Evolutionary conservation across 768 basidiomycete species (phyloP).

Genomic region (Lentinula boryana): DNA sequence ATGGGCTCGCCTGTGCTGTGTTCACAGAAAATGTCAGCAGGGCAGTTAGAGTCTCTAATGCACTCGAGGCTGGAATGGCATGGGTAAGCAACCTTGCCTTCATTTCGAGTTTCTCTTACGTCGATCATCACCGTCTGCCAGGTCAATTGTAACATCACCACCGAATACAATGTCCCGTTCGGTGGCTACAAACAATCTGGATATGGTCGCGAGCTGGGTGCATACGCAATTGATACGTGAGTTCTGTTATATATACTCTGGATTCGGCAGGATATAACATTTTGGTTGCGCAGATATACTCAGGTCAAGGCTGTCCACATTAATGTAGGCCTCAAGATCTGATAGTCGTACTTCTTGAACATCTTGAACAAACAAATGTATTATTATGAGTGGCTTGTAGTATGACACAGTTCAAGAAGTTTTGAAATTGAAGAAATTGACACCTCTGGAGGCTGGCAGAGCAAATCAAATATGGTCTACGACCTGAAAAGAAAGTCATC

Average conservation of each 20-base stretch:
- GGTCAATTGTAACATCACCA: conserved; percentile 32
- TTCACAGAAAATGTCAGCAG: conserved; percentile 41
- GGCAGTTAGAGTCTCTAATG: conserved; percentile 45
- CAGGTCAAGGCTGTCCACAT: conserved; percentile 51
- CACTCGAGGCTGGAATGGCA: conserved; percentile 60
- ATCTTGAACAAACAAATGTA: background rate
- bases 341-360: background rate
- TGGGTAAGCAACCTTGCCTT: conserved; percentile 30
- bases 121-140: conserved; percentile 3
- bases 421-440: too few relatives aligned
- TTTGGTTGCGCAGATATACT: conserved; percentile 28
- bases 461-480: too few relatives aligned
- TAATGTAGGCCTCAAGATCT: conserved; percentile 34
- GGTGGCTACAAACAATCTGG: conserved; percentile 62
- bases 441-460: too few relatives aligned
- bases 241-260: conserved; percentile 4
- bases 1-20: conserved; percentile 49
- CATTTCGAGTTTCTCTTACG: background rate
- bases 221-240: conserved; percentile 44
- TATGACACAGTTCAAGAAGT: too few relatives aligned
- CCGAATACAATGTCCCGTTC: conserved; percentile 46
- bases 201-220: conserved; percentile 54
- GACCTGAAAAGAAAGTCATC: too few relatives aligned
- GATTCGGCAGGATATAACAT: background rate
- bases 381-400: background rate